Evolutionary conservation across 768 basidiomycete genomes (phyloP), one percentile per base, ranked within the genome.

Genomic region (Sarcodon sp.): DNA sequence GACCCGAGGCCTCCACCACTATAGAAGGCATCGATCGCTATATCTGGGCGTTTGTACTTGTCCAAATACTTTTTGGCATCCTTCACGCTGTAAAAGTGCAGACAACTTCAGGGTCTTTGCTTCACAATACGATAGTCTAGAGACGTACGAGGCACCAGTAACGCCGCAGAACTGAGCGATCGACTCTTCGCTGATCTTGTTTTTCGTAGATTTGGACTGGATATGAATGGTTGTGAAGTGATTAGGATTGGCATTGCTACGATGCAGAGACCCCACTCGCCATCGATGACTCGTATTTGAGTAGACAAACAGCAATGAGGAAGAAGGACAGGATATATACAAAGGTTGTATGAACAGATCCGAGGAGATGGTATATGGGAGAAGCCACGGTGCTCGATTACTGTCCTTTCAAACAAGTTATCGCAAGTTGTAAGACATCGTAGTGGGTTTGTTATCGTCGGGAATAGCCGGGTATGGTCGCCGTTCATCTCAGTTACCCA

Each of bases 1-100:
- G 27, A 45, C 4, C 44, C 44, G 6, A 48, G 46, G 10, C 59
- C 57, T 21, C 75, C 71, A 47, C 83, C 75, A 54, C 73, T 77
- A 64, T 75, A 85, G 60, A 70, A 89, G 1, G 82, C 77, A 60
- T 88, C 82, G 41, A 87, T 65, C 18, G 86, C 86, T n/a, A 69
- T 61, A 47, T 89, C 86, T 38, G 85, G 63, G 35, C 79, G 75
- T 55, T 77, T 79, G 65, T 84, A 70, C 54, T 77, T 79, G 52
- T 85, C 77, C 43, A 88, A 60, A 64, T 76, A 87, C 57, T 75
- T 76, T 54, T 64, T 76, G 9, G 84, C 87, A 51, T 86, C 83
- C 47, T 62, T 67, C 46, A 50, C 32, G 9, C 72, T 72, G 44
- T 36, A 48, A 47, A 16, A 38, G 21, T 44, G 3, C 37, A 13